These are phyloP conservation scores for Chalaropsis ovoidea DNA, from an alignment of 2,329 filamentous ascomycete species.

Conservation along the genomic window DNA sequence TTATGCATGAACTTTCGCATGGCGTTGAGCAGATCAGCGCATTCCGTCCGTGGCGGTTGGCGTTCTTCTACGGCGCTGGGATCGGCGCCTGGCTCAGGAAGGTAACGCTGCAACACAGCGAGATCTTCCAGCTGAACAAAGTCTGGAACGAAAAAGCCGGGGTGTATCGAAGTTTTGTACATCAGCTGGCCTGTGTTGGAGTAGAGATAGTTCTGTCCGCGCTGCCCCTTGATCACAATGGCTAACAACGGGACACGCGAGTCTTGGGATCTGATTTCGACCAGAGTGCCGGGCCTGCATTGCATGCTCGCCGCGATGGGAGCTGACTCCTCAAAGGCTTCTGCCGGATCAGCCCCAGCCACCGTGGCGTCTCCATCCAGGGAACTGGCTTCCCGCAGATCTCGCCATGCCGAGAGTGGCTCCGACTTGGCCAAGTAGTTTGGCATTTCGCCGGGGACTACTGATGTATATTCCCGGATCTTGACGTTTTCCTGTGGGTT, in stretches of 20 bases:
- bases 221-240: conserved; percentile 44
- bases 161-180: conserved; percentile 35
- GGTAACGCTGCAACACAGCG: conserved; percentile 29
- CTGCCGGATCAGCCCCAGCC: conserved; percentile 8
- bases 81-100: conserved; percentile 25
- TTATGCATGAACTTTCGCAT: conserved; percentile 40
- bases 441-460: conserved; percentile 19
- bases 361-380: conserved; percentile 7
- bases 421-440: conserved; percentile 18
- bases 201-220: conserved; percentile 46
- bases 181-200: conserved; percentile 43
- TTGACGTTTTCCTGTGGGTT: conserved; percentile 13
- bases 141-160: conserved; percentile 42
- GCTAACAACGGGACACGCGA: conserved; percentile 42
- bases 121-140: conserved; percentile 40
- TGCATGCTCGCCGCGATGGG: neutral
- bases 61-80: conserved; percentile 26
- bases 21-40: conserved; percentile 37
- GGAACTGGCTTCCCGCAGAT: conserved; percentile 16
- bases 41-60: conserved; percentile 39
- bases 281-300: conserved; percentile 21
- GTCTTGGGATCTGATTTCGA: conserved; percentile 31
- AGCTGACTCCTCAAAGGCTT: conserved; percentile 7
- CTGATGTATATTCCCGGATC: neutral
- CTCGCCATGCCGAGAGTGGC: conserved; percentile 17